Base-by-base conservation (phyloP, 75 land plant genomes). In the Azolla pinnata region DNA sequence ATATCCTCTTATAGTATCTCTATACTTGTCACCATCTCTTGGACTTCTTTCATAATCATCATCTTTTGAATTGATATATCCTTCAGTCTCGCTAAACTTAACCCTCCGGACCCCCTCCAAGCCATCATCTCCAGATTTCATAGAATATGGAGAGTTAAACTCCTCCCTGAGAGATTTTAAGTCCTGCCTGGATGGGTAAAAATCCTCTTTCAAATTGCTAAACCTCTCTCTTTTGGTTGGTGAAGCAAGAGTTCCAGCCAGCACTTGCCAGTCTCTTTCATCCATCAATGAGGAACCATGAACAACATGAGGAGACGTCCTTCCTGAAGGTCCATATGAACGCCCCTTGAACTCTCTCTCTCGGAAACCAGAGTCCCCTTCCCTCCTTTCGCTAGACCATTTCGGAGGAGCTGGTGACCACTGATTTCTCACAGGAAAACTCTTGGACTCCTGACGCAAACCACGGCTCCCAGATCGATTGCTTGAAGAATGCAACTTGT, bases 331-430 rank as follows among this genome's bases (percentile, higher is more conserved):
- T 29, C 31, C 27, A 21, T 47, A 35, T 17, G 64, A 50, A 19
- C 60, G 33, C 12, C 47, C 54, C 63, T 49, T 60, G 69, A 56
- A 50, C 12, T 56, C 60, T 47, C 60, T 54, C 34, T 69, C 66
- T 72, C 75, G 71, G 25, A 63, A 61, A 44, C 69, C 54, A n/a
- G n/a, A n/a, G 31, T 69, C 67, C 4, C 23, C 52, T 61, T 72
- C 66, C 63, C 69, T 78, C 58, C 71, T 71, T 25, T 66, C 82
- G 59, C 42, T 66, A 27, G 70, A 44, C 71, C 90, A 80, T 56
- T 77, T 80, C 28, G 75, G 60, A 51, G 69, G 60, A 40, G 81
- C 65, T 21, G 88, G 80, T 2, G 83, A 77, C 27, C 59, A 45
- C 61, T 62, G 83, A 31, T 38, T 69, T 49, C 83, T 64, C 1